Evolutionary conservation across 805 yeast species (phyloP).

Genomic region (Hanseniaspora singularis): DNA sequence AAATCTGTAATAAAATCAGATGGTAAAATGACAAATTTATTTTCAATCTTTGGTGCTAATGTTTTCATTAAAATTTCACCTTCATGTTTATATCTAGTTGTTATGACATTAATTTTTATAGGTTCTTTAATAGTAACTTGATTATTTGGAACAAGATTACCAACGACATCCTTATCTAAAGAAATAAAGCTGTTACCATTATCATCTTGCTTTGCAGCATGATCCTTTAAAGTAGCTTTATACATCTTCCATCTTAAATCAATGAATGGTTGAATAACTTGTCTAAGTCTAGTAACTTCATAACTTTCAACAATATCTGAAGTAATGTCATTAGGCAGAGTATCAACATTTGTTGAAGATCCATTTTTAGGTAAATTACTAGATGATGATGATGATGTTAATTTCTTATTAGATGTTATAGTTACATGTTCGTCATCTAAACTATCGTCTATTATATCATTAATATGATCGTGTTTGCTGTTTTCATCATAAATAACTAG

Average conservation of each 20-base stretch:
- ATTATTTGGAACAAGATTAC: constrained; percentile 17
- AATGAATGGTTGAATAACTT: constrained; percentile 40
- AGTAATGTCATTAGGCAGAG: constrained; percentile 22
- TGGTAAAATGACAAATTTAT: constrained; percentile 71
- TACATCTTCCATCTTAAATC: constrained; percentile 28
- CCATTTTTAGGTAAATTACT: too few species aligned
- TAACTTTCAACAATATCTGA: constrained; percentile 29
- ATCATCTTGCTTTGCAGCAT: constrained; percentile 18
- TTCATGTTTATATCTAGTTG: constrained; percentile 40
- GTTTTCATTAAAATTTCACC: constrained; percentile 49
- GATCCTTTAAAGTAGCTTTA: constrained; percentile 12
- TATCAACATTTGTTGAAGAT: too few species aligned
- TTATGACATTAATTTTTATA: constrained; percentile 33
- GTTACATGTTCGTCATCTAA: neutral
- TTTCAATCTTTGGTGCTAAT: constrained; percentile 31
- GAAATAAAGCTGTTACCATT: constrained; percentile 17
- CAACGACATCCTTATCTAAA: constrained; percentile 12
- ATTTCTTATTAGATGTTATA: neutral
- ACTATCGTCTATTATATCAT: constrained; percentile 33
- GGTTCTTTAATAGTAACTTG: constrained; percentile 21
- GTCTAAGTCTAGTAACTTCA: constrained; percentile 28
- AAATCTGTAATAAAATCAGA: constrained; percentile 89
- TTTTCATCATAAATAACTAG: constrained; percentile 35
- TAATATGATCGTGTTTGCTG: neutral
- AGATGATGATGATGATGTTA: neutral